Conservation (phyloP, 805 yeast genomes). For the Candida andamanensis region DNA sequence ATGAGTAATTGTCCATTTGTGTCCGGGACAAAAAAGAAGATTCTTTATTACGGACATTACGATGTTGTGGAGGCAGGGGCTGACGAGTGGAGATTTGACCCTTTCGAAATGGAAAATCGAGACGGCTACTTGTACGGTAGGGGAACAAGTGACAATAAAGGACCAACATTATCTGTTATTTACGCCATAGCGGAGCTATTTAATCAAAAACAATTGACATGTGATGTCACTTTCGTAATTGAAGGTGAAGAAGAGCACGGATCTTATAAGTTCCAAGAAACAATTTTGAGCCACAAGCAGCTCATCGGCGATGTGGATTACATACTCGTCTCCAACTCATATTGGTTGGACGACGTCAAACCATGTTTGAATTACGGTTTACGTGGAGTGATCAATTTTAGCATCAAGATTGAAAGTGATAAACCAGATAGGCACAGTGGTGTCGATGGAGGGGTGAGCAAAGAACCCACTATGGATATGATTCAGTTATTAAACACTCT, state of each 20-base stretch:
- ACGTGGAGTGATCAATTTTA: constrained; percentile 82
- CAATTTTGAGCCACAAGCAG: constrained; percentile 46
- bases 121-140: constrained; percentile 88
- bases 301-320: constrained; percentile 69
- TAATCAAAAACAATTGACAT: constrained; percentile 45
- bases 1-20: constrained; percentile 29
- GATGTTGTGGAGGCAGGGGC: constrained; percentile 83
- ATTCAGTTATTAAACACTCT: constrained; percentile 65
- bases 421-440: constrained; percentile 93
- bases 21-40: constrained; percentile 23
- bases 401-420: constrained; percentile 65
- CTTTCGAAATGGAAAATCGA: constrained; percentile 66
- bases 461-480: constrained; percentile 87
- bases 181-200: constrained; percentile 77
- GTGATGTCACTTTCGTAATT: constrained; percentile 76
- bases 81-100: constrained; percentile 71
- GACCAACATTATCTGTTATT: constrained; percentile 83
- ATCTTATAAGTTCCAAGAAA: constrained; percentile 74
- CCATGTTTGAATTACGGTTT: constrained; percentile 95
- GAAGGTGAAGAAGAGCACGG: constrained; percentile 98
- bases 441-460: constrained; percentile 86
- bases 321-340: constrained; percentile 84
- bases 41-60: constrained; percentile 93
- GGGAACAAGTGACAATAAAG: constrained; percentile 93
- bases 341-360: constrained; percentile 84